Conservation (phyloP, 371 early-diverging fungal species). For the Rhizopus arrhizus region DNA sequence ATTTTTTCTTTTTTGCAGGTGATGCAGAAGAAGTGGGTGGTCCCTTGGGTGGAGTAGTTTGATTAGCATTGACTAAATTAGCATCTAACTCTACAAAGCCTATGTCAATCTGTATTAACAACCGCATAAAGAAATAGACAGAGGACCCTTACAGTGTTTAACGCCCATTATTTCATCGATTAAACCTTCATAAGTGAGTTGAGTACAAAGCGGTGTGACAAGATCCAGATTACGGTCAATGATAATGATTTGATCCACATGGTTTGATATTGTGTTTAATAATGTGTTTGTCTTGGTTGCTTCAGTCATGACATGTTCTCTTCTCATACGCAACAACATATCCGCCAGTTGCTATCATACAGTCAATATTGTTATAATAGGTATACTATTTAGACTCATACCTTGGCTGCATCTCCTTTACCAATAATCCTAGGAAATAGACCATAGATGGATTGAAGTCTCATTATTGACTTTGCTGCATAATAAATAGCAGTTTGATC, state of each 20-base stretch:
- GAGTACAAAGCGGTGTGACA: conserved; percentile 89
- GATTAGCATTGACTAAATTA: conserved; percentile 42
- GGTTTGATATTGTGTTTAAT: conserved; percentile 60
- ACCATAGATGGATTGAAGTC: conserved; percentile 84
- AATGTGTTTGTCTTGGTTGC: conserved; percentile 45
- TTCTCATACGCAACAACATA: conserved; percentile 80
- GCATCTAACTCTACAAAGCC: conserved; percentile 69
- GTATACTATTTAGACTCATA: conserved; percentile 20
- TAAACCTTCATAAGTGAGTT: conserved; percentile 92
- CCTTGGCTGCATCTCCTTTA: conserved; percentile 85
- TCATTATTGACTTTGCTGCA: conserved; percentile 83
- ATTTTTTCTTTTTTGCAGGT: conserved; percentile 72
- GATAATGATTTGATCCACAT: conserved; percentile 86
- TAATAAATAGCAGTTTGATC: conserved; percentile 81
- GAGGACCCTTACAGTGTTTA: conserved; percentile 51
- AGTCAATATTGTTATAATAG: neutral
- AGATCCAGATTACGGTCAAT: conserved; percentile 90
- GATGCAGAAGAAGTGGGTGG: conserved; percentile 22
- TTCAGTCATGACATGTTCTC: conserved; percentile 69
- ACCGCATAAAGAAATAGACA: neutral
- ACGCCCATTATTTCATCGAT: conserved; percentile 83
- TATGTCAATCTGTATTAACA: conserved; percentile 10
- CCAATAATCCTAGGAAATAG: conserved; percentile 87
- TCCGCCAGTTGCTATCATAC: conserved; percentile 67
- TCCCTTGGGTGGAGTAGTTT: conserved; percentile 26